Conservation (phyloP, 768 basidiomycete species). For the Leccinum barrowsii region DNA sequence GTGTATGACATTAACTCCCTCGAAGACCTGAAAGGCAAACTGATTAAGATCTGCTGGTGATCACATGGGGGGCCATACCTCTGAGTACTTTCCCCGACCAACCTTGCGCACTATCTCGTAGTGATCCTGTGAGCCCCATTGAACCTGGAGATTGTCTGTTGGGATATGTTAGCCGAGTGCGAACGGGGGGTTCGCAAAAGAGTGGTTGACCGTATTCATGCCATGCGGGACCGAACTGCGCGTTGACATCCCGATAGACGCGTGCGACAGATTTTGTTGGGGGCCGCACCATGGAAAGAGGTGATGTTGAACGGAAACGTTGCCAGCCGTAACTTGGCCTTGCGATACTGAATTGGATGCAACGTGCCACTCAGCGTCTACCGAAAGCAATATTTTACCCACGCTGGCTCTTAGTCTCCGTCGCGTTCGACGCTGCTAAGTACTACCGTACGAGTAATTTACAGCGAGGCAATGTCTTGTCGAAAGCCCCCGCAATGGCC, state of each 20-base stretch:
- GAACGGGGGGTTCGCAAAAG: background rate
- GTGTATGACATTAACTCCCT: constrained; percentile 86
- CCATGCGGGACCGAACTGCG: constrained; percentile 85
- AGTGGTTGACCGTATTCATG: constrained; percentile 82
- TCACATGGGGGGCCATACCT: constrained; percentile 46
- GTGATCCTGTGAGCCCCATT: constrained; percentile 96
- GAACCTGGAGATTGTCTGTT: constrained; percentile 91
- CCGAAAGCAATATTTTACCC: constrained; percentile 22
- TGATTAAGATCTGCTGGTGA: constrained; percentile 14
- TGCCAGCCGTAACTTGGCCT: constrained; percentile 13
- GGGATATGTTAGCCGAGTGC: constrained; percentile 15
- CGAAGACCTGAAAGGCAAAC: constrained; percentile 63
- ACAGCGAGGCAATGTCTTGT: constrained; percentile 10
- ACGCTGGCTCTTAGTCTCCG: constrained; percentile 11
- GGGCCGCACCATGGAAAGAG: constrained; percentile 60
- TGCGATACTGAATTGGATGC: constrained; percentile 4
- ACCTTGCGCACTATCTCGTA: constrained; percentile 98
- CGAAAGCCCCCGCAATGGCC: constrained; percentile 49
- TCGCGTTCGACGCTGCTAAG: background rate
- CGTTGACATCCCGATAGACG: constrained; percentile 87
- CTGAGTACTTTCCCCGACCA: constrained; percentile 92
- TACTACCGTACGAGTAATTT: background rate
- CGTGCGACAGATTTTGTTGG: constrained; percentile 77
- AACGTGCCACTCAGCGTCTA: constrained; percentile 15
- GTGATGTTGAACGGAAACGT: constrained; percentile 7